phyloP scores from a whole-genome alignment of 1,139 yeast genomes.

The Hanseniaspora sp. region DNA sequence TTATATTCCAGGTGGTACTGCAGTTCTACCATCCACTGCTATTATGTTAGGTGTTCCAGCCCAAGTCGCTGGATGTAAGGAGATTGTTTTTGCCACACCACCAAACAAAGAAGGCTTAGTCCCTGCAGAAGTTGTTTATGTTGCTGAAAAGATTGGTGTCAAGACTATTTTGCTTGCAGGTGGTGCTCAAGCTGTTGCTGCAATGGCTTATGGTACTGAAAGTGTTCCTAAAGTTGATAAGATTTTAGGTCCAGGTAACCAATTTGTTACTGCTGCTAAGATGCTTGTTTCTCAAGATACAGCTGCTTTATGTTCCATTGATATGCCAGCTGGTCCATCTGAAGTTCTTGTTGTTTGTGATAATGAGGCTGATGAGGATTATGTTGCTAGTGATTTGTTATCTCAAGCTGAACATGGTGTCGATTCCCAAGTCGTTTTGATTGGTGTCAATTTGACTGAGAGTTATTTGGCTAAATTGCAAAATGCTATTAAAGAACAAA shows the following conservation, averaged over 20 bases:
- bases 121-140: slow-evolving; percentile 95
- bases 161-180: slow-evolving; percentile 85
- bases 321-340: slow-evolving; percentile 99
- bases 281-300: slow-evolving; percentile 96
- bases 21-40: slow-evolving; percentile 94
- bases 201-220: slow-evolving; percentile 96
- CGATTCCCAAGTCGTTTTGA: slow-evolving; percentile 88
- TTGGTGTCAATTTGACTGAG: slow-evolving; percentile 63
- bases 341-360: slow-evolving; percentile 94
- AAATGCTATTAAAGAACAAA: slow-evolving; percentile 73
- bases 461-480: slow-evolving; percentile 58
- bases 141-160: slow-evolving; percentile 93
- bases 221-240: slow-evolving; percentile 87
- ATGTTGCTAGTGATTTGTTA: slow-evolving; percentile 86
- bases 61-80: slow-evolving; percentile 90
- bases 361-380: slow-evolving; percentile 75
- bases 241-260: slow-evolving; percentile 97
- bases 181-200: slow-evolving; percentile 98
- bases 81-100: slow-evolving; percentile 93
- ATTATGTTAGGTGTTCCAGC: slow-evolving; percentile 99
- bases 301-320: slow-evolving; percentile 86
- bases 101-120: slow-evolving; percentile 76
- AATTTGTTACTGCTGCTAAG: slow-evolving; percentile 97
- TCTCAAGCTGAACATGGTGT: slow-evolving; percentile 99
- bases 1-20: slow-evolving; percentile 98